Base-by-base conservation (phyloP, 1,284 basidiomycete genomes). In the Kwoniella shivajii region DNA sequence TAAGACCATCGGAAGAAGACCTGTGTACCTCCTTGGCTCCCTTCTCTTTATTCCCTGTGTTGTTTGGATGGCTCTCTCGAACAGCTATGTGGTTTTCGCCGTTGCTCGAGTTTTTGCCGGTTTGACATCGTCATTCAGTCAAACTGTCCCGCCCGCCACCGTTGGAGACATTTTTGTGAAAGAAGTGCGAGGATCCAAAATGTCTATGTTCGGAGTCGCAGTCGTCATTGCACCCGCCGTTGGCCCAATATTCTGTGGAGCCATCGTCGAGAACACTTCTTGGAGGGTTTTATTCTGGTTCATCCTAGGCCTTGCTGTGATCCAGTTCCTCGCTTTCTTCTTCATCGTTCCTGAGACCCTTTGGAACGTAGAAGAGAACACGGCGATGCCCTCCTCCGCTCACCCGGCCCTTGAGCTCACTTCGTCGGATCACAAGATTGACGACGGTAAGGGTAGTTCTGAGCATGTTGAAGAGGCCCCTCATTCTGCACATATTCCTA, bases 331-430 rank as follows among this genome's bases (percentile, higher is more conserved):
- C 18, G 60, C 71, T 49, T 59, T 76, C 56, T 42, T 72, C 24
- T 59, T 72, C 48, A 54, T 76, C 43, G 68, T 74, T 3, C 74
- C 74, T 10, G 75, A 78, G 54, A 78, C 77, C 0, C 64, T 71
- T 22, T 77, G 74, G 72, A 65, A 56, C 31, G 63, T 63, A 37
- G 52, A 58, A 3, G 50, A 50, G 18, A 26, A 38, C 4, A 27
- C 48, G 11, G 26, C 48, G n/a, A 29, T 41, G 26, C 31, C 13
- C 16, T 24, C 22, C 18, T 14, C 27, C 13, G 24, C n/a, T 27
- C 13, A n/a, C 27, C 13, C 16, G 5, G 18, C 27, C 5, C 24
- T 20, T 16, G 36, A 39, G 16, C 36, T 16, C 4, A 26, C 18
- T 14, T 30, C 48, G 18, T 39, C 34, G 9, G 36, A 30, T n/a